Base-by-base conservation (phyloP, 176 grass and related monocot species). In the Oryza punctata region DNA sequence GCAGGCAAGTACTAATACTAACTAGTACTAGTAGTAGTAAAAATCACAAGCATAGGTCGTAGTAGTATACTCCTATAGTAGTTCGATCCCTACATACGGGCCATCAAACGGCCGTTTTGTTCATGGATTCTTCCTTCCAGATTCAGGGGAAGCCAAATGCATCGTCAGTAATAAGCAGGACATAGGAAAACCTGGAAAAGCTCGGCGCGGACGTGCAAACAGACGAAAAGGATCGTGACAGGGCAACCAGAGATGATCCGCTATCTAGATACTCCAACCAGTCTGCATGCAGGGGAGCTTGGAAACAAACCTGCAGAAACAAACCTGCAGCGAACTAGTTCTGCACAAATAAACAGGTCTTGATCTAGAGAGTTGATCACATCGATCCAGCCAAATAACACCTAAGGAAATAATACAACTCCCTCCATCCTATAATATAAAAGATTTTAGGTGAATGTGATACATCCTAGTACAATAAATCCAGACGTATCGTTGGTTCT, bases 201-300 rank as follows among this genome's bases (percentile, higher is more conserved):
- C 19, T 5, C 35, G 14, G n/a, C 0, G 38, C 9, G 3, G 38
- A 63, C 4, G 3, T 61, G 43, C 45, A 3, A 3, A 47, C 28
- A 57, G 65, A 44, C 60, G 13, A 24, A 2, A 78, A 61, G 75
- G 80, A 88, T 32, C 3, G 29, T 21, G 81, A 63, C 64, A 3
- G 7, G 30, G 77, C 71, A 77, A 10, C 82, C 2, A 72, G 77
- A 76, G 25, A 7, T 1, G 25, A 4, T 65, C 38, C 63, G 52
- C 69, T 11, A 66, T 61, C 24, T 12, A 66, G 7, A 38, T 38
- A 38, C 37, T 38, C 37, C 49, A 69, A 72, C 67, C 35, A 16
- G 32, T n/a, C 38, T 38, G 37, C 37, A 38, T 29, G 68, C 50
- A 12, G 68, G 68, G 67, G 33, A 72, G 23, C 79, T 52, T 71